Base-by-base conservation (phyloP, 495 filamentous ascomycete species). In the Xylaria scruposa region DNA sequence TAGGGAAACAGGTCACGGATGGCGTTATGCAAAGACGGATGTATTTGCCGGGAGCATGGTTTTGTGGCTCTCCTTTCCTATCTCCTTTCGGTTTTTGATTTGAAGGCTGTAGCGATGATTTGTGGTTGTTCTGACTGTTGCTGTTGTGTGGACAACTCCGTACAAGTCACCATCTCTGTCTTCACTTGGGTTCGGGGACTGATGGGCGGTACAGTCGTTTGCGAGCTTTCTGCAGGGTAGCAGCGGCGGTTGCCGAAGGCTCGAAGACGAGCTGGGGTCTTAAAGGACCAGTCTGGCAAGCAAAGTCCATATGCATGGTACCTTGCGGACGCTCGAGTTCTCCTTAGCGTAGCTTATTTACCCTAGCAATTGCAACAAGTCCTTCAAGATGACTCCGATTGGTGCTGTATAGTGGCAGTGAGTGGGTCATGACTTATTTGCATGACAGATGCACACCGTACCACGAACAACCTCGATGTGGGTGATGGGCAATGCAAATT, bases 21-120 rank as follows among this genome's bases (percentile, higher is more conserved):
- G 77, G 77, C 75, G 77, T 78, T 79, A 70, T 76, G 54, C 73
- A 79, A 79, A 79, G 75, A 79, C 76, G 74, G 76, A 29, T 64
- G 75, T 76, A 54, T 68, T 72, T 78, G 74, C 71, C 42, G 70
- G 75, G 69, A 76, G 38, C 68, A 72, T 75, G 72, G 46, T 42
- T 31, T 61, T 26, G 36, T 72, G 73, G 46, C 61, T 38, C 65
- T 53, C 47, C 38, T 71, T 67, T 66, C 47, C 2, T 47, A 68
- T 69, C 67, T 69, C 26, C 61, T 58, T 60, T 53, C 40, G 46
- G 36, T 42, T 51, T 66, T 67, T 40, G 62, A 71, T 44, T 44
- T 10, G 62, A 66, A 49, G 36, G 54, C 19, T 44, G 71, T 65
- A 71, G 74, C 76, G 72, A 72, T 71, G 72, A 70, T 75, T 76